A percentile compares a stretch with the other conserved stretches of the same genome.
These are phyloP conservation scores for Trichomonas tenax DNA, from an alignment of 208 protist genomes.

Conservation along the genomic window DNA sequence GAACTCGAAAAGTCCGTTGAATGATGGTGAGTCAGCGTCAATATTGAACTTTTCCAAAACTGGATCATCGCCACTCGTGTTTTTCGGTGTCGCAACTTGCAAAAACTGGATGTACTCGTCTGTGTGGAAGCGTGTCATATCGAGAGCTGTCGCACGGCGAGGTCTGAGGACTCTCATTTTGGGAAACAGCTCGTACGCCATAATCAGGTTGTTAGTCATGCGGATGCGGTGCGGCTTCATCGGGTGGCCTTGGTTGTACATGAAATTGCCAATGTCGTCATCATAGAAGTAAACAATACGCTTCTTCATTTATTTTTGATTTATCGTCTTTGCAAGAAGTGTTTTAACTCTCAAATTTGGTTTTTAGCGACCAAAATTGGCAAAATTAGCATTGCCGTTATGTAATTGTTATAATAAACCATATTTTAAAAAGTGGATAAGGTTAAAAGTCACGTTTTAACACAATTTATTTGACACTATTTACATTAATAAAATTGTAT, in stretches of 20 bases:
- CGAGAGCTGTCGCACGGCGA: conserved; percentile 25
- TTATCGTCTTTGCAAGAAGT: no score
- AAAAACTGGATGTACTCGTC: conserved; percentile 51
- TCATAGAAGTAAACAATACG: not conserved
- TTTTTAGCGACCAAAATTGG: no score
- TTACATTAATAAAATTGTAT: no score
- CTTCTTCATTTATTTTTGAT: not conserved
- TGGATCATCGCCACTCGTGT: conserved; percentile 16
- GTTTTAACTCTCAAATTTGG: no score
- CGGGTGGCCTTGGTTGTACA: conserved; percentile 46
- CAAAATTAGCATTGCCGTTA: no score
- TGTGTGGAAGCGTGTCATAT: conserved; percentile 45
- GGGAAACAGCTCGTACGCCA: conserved; percentile 45
- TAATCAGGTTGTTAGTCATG: conserved; percentile 47
- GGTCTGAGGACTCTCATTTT: conserved; percentile 48
- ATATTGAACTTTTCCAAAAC: conserved; percentile 35
- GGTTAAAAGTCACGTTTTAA: no score
- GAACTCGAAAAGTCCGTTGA: conserved; percentile 48
- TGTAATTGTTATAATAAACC: no score
- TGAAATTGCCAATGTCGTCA: conserved; percentile 39
- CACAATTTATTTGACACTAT: no score
- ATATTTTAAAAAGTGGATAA: no score
- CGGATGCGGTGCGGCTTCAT: conserved; percentile 54
- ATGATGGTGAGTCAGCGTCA: conserved; percentile 46
- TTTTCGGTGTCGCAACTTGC: conserved; percentile 38